These are phyloP conservation scores for Hemileia vastatrix DNA, from an alignment of 1,284 basidiomycete genomes.

Conservation along the genomic window DNA sequence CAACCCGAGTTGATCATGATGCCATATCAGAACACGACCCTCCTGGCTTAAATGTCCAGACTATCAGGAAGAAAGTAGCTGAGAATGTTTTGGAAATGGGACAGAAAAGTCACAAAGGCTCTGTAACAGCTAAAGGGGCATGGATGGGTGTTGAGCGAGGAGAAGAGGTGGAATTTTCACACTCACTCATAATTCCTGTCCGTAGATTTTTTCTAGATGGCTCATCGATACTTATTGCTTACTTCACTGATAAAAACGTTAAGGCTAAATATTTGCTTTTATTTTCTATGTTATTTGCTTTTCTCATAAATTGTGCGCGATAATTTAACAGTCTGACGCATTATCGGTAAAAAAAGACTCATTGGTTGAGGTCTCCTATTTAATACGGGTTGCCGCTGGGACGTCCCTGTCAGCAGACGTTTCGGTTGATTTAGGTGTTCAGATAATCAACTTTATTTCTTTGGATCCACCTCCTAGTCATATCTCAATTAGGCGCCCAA, in stretches of 20 bases:
- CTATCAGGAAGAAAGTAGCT: conserved; percentile 57
- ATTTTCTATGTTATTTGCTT: conserved; percentile 1
- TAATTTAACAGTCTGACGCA: conserved; percentile 58
- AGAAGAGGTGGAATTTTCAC: conserved; percentile 55
- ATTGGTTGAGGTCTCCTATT: conserved; percentile 70
- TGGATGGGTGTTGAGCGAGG: conserved; percentile 68
- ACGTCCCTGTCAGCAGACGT: conserved; percentile 59
- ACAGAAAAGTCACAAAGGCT: conserved; percentile 56
- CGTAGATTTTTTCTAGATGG: conserved; percentile 45
- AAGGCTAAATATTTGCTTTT: too few relatives aligned
- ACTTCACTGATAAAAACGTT: too few relatives aligned
- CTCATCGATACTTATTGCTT: too few relatives aligned
- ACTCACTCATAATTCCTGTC: conserved; percentile 63
- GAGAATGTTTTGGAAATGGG: conserved; percentile 60
- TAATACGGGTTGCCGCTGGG: conserved; percentile 59
- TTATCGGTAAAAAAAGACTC: conserved; percentile 64
- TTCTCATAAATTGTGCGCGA: too few relatives aligned
- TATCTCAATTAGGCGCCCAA: too few relatives aligned
- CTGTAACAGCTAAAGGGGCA: conserved; percentile 73
- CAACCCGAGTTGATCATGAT: too few relatives aligned
- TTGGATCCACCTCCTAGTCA: conserved; percentile 60
- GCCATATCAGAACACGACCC: too few relatives aligned
- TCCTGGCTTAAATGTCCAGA: too few relatives aligned
- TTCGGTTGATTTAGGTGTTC: conserved; percentile 59
- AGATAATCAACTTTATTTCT: conserved; percentile 67